Base-by-base conservation (phyloP, 1,284 basidiomycete species). In the Peniophora sp. region DNA sequence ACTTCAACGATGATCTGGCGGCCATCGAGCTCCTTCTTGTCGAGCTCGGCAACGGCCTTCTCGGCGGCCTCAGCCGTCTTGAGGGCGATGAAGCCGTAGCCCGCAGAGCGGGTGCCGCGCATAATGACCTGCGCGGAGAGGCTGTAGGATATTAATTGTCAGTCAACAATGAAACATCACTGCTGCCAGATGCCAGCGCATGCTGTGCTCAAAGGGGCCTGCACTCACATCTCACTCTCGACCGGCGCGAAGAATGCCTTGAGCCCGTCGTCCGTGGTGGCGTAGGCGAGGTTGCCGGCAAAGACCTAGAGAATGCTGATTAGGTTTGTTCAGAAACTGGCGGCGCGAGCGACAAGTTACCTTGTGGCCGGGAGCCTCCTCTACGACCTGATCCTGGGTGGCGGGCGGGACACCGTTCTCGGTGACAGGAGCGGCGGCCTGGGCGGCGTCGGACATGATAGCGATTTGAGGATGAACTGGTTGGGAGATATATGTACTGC, bases 21-120 rank as follows among this genome's bases (percentile, higher is more conserved):
- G 56, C 86, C 90, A 57, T 91, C 87, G 67, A 96, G 84, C 68
- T 93, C 87, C 67, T 84, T 74, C 70, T 88, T 88, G 78, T 95
- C 78, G 64, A 96, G 85, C 63, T 78, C 71, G 57, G 92, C 86
- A 65, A 93, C 87, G 54, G 91, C 94, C 68, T 83, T 83, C 72
- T 92, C 76, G 55, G 88, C 91, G 63, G 90, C 87, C 67, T 88
- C 88, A 67, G 76, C 76, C 65, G 79, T 85, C 65, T 79, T 74
- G 70, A 92, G 79, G 57, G 88, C 82, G 66, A 94, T 91, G 66
- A 96, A 96, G 58, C 92, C 93, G 72, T 93, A 96, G 55, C 92
- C 92, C 62, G 91, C 85, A 55, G 89, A 87, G 65, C 88, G 84
- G 51, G 74, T 72, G 60, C 88, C 87, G 57, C 88, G 87, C 68